Evolutionary conservation across 805 yeast species (phyloP).

Genomic region (Cyberlindnera mycetangii): DNA sequence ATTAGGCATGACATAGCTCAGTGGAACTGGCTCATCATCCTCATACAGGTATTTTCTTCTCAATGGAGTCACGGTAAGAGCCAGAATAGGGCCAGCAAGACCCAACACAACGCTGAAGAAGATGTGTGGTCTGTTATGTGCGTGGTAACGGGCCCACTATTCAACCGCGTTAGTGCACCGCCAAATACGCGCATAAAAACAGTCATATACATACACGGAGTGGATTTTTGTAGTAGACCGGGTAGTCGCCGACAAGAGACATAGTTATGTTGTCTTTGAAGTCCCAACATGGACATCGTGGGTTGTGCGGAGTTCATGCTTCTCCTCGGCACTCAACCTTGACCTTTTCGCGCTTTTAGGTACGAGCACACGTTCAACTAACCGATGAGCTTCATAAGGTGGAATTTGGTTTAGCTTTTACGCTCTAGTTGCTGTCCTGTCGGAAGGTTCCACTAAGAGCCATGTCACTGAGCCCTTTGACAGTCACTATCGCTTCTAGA

Average conservation of each 20-base stretch:
- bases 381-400: not conserved
- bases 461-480: conserved; percentile 9
- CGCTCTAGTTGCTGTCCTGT: too few species aligned
- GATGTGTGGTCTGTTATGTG: conserved; percentile 73
- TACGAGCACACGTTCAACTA: too few species aligned
- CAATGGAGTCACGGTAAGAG: conserved; percentile 57
- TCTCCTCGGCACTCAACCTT: too few species aligned
- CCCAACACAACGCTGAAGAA: conserved; percentile 66
- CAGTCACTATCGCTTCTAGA: not conserved
- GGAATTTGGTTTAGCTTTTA: not conserved
- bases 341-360: too few species aligned
- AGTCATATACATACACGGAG: conserved; percentile 49
- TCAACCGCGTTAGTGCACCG: conserved; percentile 1
- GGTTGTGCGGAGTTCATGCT: not conserved
- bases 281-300: not conserved
- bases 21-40: conserved; percentile 66
- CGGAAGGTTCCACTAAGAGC: too few species aligned
- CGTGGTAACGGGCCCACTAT: conserved; percentile 71
- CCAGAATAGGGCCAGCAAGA: conserved; percentile 60
- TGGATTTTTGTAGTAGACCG: conserved; percentile 60
- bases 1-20: conserved; percentile 46
- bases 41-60: conserved; percentile 66
- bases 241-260: conserved; percentile 30
- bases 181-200: not conserved
- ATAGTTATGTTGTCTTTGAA: not conserved